phyloP scores from a whole-genome alignment of 108 stramenopile species.

The Chaetoceros tenuissimus region DNA sequence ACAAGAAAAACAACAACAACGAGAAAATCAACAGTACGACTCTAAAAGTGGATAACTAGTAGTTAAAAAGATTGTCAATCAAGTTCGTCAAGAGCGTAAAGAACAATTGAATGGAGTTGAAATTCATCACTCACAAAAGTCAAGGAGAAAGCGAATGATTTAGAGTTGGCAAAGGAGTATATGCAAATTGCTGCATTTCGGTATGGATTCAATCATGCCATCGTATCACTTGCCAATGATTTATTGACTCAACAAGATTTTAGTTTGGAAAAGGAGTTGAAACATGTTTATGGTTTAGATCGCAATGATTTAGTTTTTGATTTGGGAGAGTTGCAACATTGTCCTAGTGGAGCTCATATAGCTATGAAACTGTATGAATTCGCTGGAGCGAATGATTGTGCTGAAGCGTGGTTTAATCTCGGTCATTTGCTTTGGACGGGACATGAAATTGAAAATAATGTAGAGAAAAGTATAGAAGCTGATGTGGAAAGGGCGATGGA shows the following conservation, averaged over 20 bases:
- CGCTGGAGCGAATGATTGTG: constrained; percentile 43
- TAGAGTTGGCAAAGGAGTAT: constrained; percentile 14
- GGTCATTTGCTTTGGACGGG: constrained; percentile 69
- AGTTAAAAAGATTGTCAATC: constrained; percentile 55
- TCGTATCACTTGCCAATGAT: constrained; percentile 23
- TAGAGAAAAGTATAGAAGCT: not conserved
- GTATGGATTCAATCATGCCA: constrained; percentile 44
- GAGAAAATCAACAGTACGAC: constrained; percentile 1
- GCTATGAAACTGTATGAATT: constrained; percentile 40
- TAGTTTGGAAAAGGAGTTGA: not conserved
- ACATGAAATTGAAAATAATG: constrained; percentile 19
- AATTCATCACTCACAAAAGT: no score
- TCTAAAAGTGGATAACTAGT: constrained; percentile 45
- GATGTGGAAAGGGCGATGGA: constrained; percentile 35
- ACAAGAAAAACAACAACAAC: not conserved
- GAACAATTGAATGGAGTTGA: constrained; percentile 4
- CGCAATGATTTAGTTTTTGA: not conserved
- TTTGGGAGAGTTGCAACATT: not conserved
- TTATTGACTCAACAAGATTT: not conserved
- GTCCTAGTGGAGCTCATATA: constrained; percentile 5
- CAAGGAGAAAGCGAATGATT: not conserved
- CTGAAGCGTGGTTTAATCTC: constrained; percentile 72
- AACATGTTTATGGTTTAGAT: not conserved
- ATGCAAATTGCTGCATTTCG: constrained; percentile 53
- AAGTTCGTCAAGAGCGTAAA: constrained; percentile 25